Evolutionary conservation across 495 filamentous ascomycete species (phyloP).

Genomic region (Trichoderma virens): DNA sequence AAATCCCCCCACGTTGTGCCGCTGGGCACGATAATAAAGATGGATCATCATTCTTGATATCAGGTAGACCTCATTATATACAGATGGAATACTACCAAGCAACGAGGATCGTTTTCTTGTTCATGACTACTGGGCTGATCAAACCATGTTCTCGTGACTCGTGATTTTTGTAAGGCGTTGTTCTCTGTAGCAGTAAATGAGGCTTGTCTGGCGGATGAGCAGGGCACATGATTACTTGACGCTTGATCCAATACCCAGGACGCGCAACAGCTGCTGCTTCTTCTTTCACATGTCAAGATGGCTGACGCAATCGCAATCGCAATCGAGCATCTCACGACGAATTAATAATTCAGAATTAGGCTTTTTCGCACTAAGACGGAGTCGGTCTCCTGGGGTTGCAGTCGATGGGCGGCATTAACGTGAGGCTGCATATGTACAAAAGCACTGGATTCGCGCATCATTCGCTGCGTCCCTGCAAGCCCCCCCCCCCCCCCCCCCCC

Average conservation of each 20-base stretch:
- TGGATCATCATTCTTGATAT: neutral
- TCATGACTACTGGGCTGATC: neutral
- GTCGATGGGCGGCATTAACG: neutral
- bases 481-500: too few relatives aligned
- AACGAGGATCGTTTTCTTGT: neutral
- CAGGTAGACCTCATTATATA: neutral
- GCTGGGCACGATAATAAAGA: neutral
- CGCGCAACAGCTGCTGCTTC: neutral
- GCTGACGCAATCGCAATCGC: neutral
- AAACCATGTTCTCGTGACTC: too few relatives aligned
- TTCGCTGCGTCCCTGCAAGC: neutral
- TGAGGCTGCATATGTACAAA: neutral
- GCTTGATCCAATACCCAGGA: neutral
- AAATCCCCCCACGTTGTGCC: neutral
- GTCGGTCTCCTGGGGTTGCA: too few relatives aligned
- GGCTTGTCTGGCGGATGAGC: neutral
- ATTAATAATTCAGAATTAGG: too few relatives aligned
- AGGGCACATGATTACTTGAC: neutral
- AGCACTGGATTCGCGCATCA: neutral
- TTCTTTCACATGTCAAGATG: neutral
- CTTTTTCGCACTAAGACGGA: too few relatives aligned
- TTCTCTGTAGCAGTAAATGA: neutral
- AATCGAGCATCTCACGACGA: neutral
- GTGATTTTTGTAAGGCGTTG: too few relatives aligned
- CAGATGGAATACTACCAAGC: slow-evolving; percentile 2